Evolutionary conservation across 352 stramenopile species (phyloP), one percentile per base, ranked within the genome.

Genomic region (Globisporangium alternatum): DNA sequence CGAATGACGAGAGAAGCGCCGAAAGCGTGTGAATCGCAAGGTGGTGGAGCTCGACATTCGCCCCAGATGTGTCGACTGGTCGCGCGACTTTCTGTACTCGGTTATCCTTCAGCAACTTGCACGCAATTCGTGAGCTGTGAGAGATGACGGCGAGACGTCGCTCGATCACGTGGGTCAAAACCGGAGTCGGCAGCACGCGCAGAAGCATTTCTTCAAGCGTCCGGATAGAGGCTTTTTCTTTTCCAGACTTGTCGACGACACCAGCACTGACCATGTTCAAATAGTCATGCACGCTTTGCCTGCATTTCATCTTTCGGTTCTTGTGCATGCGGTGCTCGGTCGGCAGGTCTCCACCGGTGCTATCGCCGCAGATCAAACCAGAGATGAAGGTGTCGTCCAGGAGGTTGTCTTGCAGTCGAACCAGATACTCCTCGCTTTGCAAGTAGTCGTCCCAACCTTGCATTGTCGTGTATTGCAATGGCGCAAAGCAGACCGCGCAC

Each of bases 301-400:
- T 75, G 58, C 86, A 94, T 51, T 96, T 96, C 10, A 78, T 63
- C 49, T 89, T 91, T 30, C 86, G 76, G 60, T 93, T 93, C 59
- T 89, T 91, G 67, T 93, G 83, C 86, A 96, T 95, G 21, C 88
- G 74, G 47, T 95, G 81, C 63, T 96, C 88, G 1, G 84, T 96
- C 1, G 88, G 88, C 22, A 96, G 51, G 58, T 96, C 88, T 9
- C 84, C 84, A 0, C 72, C 77, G 10, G 76, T 71, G 62, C 72
- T 89, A 39, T 93, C 83, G 0, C 86, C 86, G 41, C 88, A 96
- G 28, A 96, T 88, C 10, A 96, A 61, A 1, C 76, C 81, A 15
- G 80, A 89, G 35, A 96, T 81, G 58, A 95, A 96, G 3, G 74
- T 69, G 60, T 96, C 88, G 25, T 90, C 78, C 21, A 91, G 69